Conservation (phyloP, 345 rosid species). For the Aquilaria sinensis region DNA sequence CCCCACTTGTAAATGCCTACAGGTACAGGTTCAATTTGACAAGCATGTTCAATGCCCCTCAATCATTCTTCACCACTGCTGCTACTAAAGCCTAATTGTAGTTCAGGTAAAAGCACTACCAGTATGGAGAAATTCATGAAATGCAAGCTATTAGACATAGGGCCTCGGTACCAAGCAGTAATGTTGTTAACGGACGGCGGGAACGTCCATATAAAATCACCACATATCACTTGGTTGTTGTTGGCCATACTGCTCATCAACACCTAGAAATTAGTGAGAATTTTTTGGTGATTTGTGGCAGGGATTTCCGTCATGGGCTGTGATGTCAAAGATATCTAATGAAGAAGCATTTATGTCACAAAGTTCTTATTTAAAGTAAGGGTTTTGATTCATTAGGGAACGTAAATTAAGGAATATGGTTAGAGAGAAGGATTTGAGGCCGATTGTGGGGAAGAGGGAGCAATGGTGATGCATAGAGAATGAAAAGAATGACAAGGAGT, state of each 20-base stretch:
- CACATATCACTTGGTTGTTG: conserved; percentile 57
- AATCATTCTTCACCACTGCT: conserved; percentile 27
- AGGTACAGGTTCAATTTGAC: conserved; percentile 64
- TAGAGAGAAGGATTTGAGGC: conserved; percentile 29
- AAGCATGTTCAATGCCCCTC: conserved; percentile 71
- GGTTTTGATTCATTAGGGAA: conserved; percentile 34
- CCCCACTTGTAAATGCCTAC: conserved; percentile 31
- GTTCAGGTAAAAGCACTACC: conserved; percentile 68
- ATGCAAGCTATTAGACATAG: conserved; percentile 79
- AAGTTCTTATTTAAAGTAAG: conserved; percentile 20
- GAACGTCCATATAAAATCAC: conserved; percentile 88
- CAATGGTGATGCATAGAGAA: conserved; percentile 47
- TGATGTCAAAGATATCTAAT: conserved; percentile 36
- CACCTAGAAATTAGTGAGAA: conserved; percentile 94
- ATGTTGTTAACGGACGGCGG: conserved; percentile 56
- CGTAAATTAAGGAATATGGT: conserved; percentile 74
- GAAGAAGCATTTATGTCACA: conserved; percentile 25
- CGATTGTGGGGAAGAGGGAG: conserved; percentile 42
- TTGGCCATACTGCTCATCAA: conserved; percentile 40
- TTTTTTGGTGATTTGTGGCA: conserved; percentile 42
- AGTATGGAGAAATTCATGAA: conserved; percentile 91
- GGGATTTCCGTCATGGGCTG: conserved; percentile 39
- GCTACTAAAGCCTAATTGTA: conserved; percentile 49
- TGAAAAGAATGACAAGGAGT: conserved; percentile 51
- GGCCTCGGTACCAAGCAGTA: conserved; percentile 52